phyloP scores from a whole-genome alignment of 1,139 yeast species.

The Yamadazyma triangularis region DNA sequence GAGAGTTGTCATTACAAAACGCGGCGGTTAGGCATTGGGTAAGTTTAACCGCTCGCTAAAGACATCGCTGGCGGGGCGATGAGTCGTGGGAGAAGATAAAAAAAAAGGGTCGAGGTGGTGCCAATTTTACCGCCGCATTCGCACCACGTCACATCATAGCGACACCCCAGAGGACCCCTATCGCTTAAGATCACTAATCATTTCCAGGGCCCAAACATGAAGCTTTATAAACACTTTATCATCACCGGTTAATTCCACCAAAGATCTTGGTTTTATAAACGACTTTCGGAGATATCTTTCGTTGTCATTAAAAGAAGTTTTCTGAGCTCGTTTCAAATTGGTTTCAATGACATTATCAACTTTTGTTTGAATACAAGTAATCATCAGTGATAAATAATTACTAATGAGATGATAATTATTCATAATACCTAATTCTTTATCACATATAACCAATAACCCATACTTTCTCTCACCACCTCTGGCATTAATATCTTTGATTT shows the following conservation, averaged over 20 bases:
- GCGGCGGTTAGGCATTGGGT: too few relatives aligned
- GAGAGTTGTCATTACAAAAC: too few relatives aligned
- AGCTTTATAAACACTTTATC: slow-evolving; percentile 54
- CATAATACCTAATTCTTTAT: slow-evolving; percentile 49
- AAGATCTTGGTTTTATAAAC: slow-evolving; percentile 50
- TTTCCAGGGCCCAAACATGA: slow-evolving; percentile 62
- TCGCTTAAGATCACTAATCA: slow-evolving; percentile 20
- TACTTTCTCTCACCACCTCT: slow-evolving; percentile 78
- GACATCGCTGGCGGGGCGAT: too few relatives aligned
- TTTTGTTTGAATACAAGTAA: slow-evolving; percentile 42
- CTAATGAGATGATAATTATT: slow-evolving; percentile 56
- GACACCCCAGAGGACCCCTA: too few relatives aligned
- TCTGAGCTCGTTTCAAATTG: slow-evolving; percentile 13
- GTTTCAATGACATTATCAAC: slow-evolving; percentile 23
- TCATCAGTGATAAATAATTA: slow-evolving; percentile 48
- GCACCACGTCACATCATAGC: too few relatives aligned
- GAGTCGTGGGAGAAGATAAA: too few relatives aligned
- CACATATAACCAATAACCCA: slow-evolving; percentile 59
- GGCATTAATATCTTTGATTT: slow-evolving; percentile 64
- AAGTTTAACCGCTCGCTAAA: too few relatives aligned
- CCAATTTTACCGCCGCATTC: not conserved
- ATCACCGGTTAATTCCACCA: slow-evolving; percentile 60
- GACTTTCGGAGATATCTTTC: slow-evolving; percentile 53
- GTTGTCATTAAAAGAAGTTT: slow-evolving; percentile 31
- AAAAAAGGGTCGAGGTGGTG: too few relatives aligned